Conservation (phyloP, 345 rosid genomes). For the Reutealis trisperma region DNA sequence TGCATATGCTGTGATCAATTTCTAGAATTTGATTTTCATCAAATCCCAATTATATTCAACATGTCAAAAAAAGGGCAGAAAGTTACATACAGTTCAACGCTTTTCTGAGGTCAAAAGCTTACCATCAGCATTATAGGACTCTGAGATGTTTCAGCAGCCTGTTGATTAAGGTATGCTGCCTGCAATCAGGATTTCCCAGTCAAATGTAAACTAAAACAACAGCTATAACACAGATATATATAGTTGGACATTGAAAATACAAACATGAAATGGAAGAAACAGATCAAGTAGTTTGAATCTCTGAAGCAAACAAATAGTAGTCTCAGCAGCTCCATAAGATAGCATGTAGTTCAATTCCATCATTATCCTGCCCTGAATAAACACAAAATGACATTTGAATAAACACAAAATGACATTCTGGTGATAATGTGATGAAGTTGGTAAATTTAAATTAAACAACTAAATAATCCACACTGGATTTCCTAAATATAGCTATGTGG, state of each 20-base stretch:
- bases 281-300: conserved; percentile 72
- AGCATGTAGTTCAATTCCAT: conserved; percentile 93
- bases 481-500: not conserved
- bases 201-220: conserved; percentile 17
- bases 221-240: not conserved
- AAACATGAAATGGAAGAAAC: conserved; percentile 83
- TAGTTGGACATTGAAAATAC: conserved; percentile 21
- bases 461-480: not conserved
- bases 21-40: not conserved
- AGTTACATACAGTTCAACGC: not conserved
- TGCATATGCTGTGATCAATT: not conserved
- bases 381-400: conserved; percentile 39
- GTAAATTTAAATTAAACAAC: not conserved
- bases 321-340: conserved; percentile 86
- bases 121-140: conserved; percentile 76
- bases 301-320: conserved; percentile 71
- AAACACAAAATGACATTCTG: conserved; percentile 25
- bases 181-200: conserved; percentile 39
- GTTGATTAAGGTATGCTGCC: conserved; percentile 73
- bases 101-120: conserved; percentile 25
- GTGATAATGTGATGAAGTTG: conserved; percentile 17
- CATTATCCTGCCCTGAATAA: conserved; percentile 69
- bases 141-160: conserved; percentile 36
- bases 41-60: conserved; percentile 1
- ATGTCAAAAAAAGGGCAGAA: not conserved